Evolutionary conservation across 2,329 filamentous ascomycete genomes (phyloP).

Genomic region (Sporothrix schenckii): DNA sequence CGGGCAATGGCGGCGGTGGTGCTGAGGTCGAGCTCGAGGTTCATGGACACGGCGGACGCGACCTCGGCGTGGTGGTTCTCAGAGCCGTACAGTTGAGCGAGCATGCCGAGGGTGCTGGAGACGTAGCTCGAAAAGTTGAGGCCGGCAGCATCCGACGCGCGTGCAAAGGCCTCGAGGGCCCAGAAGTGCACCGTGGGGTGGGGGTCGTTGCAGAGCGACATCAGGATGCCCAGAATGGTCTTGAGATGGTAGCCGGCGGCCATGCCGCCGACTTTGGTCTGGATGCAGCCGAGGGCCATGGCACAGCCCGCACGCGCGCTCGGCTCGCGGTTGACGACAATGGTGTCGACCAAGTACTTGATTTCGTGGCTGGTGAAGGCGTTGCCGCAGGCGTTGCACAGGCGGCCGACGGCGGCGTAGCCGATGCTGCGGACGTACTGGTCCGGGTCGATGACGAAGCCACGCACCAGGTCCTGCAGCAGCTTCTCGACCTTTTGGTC

Average conservation of each 20-base stretch:
- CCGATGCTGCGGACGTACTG: conserved; percentile 83
- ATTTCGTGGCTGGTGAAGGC: conserved; percentile 87
- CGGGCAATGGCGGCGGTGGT: conserved; percentile 81
- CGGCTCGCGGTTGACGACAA: conserved; percentile 90
- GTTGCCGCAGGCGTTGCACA: conserved; percentile 84
- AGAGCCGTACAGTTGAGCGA: conserved; percentile 87
- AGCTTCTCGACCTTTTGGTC: conserved; percentile 78
- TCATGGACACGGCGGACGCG: conserved; percentile 78
- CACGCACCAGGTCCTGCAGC: conserved; percentile 71
- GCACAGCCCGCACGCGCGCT: conserved; percentile 92
- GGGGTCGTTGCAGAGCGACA: conserved; percentile 94
- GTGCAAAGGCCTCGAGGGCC: conserved; percentile 85
- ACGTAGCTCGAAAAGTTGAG: conserved; percentile 91
- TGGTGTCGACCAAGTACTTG: conserved; percentile 84
- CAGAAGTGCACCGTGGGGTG: conserved; percentile 96
- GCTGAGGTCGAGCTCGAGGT: conserved; percentile 82
- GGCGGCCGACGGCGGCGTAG: conserved; percentile 79
- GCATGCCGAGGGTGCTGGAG: conserved; percentile 86
- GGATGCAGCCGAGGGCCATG: conserved; percentile 88
- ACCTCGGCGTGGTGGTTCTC: conserved; percentile 91
- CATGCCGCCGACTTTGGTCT: conserved; percentile 96
- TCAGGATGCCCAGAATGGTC: conserved; percentile 95
- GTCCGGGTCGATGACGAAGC: conserved; percentile 80
- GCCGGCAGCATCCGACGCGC: conserved; percentile 88
- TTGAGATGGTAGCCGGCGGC: conserved; percentile 95